Evolutionary conservation across 805 yeast genomes (phyloP).

Genomic region (Teunomyces pallodes): DNA sequence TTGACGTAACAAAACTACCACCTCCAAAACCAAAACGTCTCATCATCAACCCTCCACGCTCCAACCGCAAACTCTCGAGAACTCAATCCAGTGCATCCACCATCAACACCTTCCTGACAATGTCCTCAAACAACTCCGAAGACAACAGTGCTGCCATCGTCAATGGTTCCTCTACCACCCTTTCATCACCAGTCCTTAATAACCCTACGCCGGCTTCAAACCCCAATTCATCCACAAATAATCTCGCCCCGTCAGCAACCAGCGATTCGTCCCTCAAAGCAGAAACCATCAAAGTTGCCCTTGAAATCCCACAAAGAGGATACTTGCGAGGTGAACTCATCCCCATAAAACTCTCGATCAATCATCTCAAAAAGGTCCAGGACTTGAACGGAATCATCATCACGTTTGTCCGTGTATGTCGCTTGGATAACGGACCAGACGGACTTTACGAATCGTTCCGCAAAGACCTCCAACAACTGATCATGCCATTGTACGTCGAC

Average conservation of each 20-base stretch:
- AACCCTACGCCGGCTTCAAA: slow-evolving; percentile 6
- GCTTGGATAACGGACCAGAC: slow-evolving; percentile 57
- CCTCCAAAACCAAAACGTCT: slow-evolving; percentile 66
- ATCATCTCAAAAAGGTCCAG: slow-evolving; percentile 69
- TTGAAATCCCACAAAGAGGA: slow-evolving; percentile 57
- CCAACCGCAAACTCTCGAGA: slow-evolving; percentile 24
- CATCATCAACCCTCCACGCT: slow-evolving; percentile 53
- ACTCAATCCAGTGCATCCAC: slow-evolving; percentile 37
- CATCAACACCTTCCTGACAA: slow-evolving; percentile 25
- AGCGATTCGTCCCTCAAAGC: slow-evolving; percentile 11
- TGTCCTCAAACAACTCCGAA: slow-evolving; percentile 34
- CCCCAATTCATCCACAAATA: neutral
- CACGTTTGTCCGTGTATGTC: slow-evolving; percentile 76
- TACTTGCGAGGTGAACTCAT: slow-evolving; percentile 76
- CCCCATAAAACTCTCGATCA: slow-evolving; percentile 64
- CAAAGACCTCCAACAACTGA: slow-evolving; percentile 76
- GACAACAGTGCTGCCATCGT: neutral
- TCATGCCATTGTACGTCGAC: slow-evolving; percentile 77
- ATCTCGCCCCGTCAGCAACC: neutral
- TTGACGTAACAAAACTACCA: slow-evolving; percentile 67
- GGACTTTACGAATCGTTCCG: slow-evolving; percentile 69
- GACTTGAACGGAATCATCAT: slow-evolving; percentile 72
- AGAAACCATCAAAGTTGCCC: slow-evolving; percentile 33
- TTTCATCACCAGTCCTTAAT: slow-evolving; percentile 3
- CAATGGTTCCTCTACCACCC: neutral